Evolutionary conservation across 2,329 filamentous ascomycete genomes (phyloP).

Genomic region (Aspergillus pseudoterreus): DNA sequence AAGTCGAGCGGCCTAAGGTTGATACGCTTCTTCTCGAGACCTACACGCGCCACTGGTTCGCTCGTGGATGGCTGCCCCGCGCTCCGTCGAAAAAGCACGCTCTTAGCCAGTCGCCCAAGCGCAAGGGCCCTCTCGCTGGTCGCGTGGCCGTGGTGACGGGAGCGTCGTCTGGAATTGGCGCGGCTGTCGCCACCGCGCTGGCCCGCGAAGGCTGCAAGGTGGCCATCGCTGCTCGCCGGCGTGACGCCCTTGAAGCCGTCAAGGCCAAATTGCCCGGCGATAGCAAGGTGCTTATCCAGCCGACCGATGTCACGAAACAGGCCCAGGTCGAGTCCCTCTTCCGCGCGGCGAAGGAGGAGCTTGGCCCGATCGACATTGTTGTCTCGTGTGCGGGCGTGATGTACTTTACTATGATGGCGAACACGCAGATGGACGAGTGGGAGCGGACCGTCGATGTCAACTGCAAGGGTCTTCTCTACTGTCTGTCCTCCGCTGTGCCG

Average conservation of each 20-base stretch:
- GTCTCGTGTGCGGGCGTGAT: slow-evolving; percentile 78
- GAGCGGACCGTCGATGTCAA: slow-evolving; percentile 80
- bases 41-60: slow-evolving; percentile 76
- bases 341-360: slow-evolving; percentile 53
- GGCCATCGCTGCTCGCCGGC: slow-evolving; percentile 67
- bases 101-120: slow-evolving; percentile 42
- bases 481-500: slow-evolving; percentile 66
- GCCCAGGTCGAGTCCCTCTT: slow-evolving; percentile 65
- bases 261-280: slow-evolving; percentile 59
- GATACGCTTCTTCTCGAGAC: slow-evolving; percentile 69
- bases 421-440: slow-evolving; percentile 70
- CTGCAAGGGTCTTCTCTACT: slow-evolving; percentile 77
- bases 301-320: slow-evolving; percentile 69
- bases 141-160: slow-evolving; percentile 74
- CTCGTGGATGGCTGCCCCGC: slow-evolving; percentile 68
- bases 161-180: slow-evolving; percentile 75
- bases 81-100: slow-evolving; percentile 54
- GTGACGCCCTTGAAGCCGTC: slow-evolving; percentile 64
- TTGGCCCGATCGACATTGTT: slow-evolving; percentile 74
- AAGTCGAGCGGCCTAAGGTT: slow-evolving; percentile 64
- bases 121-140: slow-evolving; percentile 60
- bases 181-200: slow-evolving; percentile 66
- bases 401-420: slow-evolving; percentile 87
- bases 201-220: slow-evolving; percentile 69
- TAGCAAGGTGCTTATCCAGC: slow-evolving; percentile 63